Evolutionary conservation across 305 asterid species (phyloP).

Genomic region (Fraxinus velutina): DNA sequence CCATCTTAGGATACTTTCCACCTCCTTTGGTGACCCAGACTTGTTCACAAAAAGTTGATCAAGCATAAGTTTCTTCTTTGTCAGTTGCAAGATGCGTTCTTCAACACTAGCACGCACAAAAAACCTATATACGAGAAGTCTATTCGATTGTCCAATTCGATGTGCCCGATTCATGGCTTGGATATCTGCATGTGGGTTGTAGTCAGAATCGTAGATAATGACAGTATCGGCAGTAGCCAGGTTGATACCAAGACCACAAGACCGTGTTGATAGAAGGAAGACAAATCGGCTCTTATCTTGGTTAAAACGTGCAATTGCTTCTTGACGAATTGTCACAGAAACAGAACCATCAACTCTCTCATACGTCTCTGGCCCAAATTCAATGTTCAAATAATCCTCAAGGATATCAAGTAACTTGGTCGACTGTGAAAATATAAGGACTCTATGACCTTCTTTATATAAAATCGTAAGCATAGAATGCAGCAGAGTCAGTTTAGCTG

Average conservation of each 20-base stretch:
- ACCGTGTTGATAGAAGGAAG: conserved; percentile 86
- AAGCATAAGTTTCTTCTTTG: conserved; percentile 94
- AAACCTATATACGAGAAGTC: conserved; percentile 92
- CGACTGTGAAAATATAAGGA: conserved; percentile 94
- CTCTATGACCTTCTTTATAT: conserved; percentile 85
- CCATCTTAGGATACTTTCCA: conserved; percentile 92
- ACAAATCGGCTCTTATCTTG: conserved; percentile 93
- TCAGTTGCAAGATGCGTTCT: conserved; percentile 96
- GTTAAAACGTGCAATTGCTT: conserved; percentile 88
- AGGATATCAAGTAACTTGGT: conserved; percentile 92
- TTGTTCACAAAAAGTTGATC: conserved; percentile 93
- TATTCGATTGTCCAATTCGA: conserved; percentile 87
- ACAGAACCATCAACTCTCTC: conserved; percentile 99
- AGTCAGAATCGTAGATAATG: conserved; percentile 90
- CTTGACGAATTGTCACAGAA: conserved; percentile 75
- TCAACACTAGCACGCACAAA: conserved; percentile 98
- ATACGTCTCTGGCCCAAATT: conserved; percentile 82
- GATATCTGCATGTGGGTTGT: conserved; percentile 97
- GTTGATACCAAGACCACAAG: conserved; percentile 99
- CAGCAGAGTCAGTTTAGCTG: conserved; percentile 84
- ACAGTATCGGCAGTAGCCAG: conserved; percentile 99
- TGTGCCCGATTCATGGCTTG: conserved; percentile 99
- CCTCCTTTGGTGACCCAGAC: conserved; percentile 90
- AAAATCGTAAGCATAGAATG: conserved; percentile 87
- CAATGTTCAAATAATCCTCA: conserved; percentile 85